Conservation (phyloP, 2,329 filamentous ascomycete species). For the Periconia macrospinosa region DNA sequence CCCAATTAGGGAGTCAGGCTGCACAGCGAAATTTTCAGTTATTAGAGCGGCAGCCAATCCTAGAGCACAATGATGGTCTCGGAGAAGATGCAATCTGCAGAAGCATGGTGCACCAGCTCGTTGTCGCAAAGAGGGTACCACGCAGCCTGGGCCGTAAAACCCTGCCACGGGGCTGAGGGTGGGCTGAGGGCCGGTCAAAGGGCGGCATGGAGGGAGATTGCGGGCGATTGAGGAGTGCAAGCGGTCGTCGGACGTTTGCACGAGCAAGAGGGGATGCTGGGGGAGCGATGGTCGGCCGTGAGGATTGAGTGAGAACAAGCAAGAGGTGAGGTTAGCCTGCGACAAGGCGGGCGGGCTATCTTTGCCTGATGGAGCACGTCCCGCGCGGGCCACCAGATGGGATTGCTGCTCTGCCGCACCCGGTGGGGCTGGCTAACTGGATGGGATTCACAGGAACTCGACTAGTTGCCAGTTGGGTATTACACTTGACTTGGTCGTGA, state of each 20-base stretch:
- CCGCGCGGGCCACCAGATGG: conserved; percentile 2
- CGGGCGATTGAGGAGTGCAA: not conserved
- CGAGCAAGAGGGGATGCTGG: too few species aligned
- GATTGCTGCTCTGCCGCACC: not conserved
- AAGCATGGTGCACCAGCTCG: not conserved
- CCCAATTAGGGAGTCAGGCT: conserved; percentile 6
- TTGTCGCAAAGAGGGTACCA: not conserved
- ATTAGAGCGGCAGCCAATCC: conserved; percentile 11
- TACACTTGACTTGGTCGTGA: too few species aligned
- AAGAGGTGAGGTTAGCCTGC: too few species aligned
- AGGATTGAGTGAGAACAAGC: too few species aligned
- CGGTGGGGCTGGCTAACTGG: not conserved
- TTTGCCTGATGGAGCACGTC: not conserved
- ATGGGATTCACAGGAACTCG: not conserved
- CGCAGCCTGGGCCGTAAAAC: not conserved
- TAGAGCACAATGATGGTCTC: not conserved
- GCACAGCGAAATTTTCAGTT: conserved; percentile 8
- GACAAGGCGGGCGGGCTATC: too few species aligned
- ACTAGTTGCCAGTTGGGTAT: not conserved
- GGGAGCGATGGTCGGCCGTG: too few species aligned
- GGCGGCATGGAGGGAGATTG: not conserved
- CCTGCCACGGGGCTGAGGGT: too few species aligned
- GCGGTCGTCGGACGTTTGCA: too few species aligned
- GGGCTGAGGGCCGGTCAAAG: not conserved
- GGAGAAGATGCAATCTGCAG: not conserved